Conservation (phyloP, 2,329 filamentous ascomycete genomes). For the Nemania sp. region DNA sequence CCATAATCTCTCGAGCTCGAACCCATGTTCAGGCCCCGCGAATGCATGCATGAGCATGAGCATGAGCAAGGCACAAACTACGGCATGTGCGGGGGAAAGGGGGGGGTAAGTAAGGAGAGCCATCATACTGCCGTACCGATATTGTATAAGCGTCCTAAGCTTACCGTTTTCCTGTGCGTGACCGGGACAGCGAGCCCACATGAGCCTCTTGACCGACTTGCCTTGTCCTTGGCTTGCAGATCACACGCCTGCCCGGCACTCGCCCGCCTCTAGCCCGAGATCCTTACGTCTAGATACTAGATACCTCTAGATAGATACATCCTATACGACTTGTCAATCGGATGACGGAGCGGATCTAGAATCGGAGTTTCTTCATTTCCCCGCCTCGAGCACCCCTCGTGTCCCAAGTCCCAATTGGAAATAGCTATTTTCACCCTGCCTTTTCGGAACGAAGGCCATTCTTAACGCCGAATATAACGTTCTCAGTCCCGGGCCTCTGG, state of each 20-base stretch:
- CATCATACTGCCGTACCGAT: not conserved
- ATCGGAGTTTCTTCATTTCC: conserved; percentile 7
- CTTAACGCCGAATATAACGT: not conserved
- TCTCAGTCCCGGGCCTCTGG: not conserved
- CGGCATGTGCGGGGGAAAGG: not conserved
- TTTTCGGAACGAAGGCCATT: not conserved
- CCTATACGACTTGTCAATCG: not conserved
- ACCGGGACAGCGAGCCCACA: conserved; percentile 27
- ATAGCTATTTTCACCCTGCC: not conserved
- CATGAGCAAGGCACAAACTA: conserved; percentile 14
- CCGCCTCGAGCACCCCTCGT: not conserved
- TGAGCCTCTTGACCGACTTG: conserved; percentile 27
- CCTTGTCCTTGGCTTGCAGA: conserved; percentile 20
- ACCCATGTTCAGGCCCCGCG: conserved; percentile 28
- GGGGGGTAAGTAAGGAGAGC: not conserved
- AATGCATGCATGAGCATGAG: not conserved
- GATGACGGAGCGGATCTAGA: not conserved
- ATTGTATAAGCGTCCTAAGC: not conserved
- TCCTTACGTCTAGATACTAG: not conserved
- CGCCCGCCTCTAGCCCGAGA: conserved; percentile 19
- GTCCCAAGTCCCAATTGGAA: not conserved
- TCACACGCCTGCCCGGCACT: conserved; percentile 29
- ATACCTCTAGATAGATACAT: too few species aligned
- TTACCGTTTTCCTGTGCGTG: conserved; percentile 11
- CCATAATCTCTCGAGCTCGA: conserved; percentile 4